Evolutionary conservation across 1,284 basidiomycete genomes (phyloP).

Genomic region (Somion occarium): DNA sequence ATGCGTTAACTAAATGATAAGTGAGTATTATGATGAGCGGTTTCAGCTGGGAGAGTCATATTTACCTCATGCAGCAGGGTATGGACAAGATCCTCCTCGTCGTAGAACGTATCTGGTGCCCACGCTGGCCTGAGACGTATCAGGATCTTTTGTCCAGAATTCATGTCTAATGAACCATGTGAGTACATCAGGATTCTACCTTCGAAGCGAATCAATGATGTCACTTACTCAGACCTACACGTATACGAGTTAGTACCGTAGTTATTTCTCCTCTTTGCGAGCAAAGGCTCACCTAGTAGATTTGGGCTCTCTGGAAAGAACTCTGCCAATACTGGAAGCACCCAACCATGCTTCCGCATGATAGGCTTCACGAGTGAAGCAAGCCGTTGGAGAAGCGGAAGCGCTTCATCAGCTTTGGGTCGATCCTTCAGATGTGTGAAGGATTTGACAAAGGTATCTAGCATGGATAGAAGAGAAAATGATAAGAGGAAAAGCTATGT

Average conservation of each 20-base stretch:
- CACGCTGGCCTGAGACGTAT: conserved; percentile 71
- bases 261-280: neutral
- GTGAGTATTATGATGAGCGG: neutral
- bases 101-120: conserved; percentile 68
- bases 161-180: conserved; percentile 50
- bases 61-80: conserved; percentile 85
- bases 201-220: neutral
- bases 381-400: conserved; percentile 64
- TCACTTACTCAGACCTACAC: conserved; percentile 37
- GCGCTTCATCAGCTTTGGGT: conserved; percentile 56
- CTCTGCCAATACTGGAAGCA: conserved; percentile 77
- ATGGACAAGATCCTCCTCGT: conserved; percentile 67
- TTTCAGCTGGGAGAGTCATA: neutral
- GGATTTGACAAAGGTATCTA: conserved; percentile 51
- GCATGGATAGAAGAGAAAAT: conserved; percentile 26
- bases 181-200: conserved; percentile 1
- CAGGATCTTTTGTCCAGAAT: conserved; percentile 75
- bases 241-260: neutral
- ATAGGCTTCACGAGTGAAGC: conserved; percentile 86
- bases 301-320: conserved; percentile 77
- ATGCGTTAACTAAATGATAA: conserved; percentile 64
- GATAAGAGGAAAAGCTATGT: neutral
- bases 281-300: conserved; percentile 57
- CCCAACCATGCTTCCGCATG: conserved; percentile 80
- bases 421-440: conserved; percentile 65